Percentiles rank a stretch among this genome's conserved stretches.
Evolutionary conservation across 192 early-diverging fungal genomes (phyloP).

Genomic region (Mortierella claussenii): DNA sequence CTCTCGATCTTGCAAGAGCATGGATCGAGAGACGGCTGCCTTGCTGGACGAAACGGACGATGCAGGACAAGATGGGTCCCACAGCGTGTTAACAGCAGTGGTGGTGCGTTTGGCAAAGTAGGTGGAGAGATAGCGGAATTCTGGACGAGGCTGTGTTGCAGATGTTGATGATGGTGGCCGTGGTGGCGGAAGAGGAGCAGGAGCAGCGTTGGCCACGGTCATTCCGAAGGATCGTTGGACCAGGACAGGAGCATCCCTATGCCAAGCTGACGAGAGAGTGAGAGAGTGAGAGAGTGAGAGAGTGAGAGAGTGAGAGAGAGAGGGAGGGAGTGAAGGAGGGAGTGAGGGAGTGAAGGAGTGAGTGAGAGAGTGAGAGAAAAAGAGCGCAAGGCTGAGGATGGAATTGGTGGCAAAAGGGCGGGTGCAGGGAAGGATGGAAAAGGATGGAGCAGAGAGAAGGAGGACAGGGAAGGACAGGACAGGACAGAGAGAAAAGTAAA

Average conservation of each 20-base stretch:
- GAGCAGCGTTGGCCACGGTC: conserved; percentile 25
- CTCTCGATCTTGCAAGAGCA: conserved; percentile 74
- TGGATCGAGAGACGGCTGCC: conserved; percentile 8
- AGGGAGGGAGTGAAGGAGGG: background rate
- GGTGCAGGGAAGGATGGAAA: too few species aligned
- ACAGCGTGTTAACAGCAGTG: background rate
- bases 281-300: conserved; percentile 2
- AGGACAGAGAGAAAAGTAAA: background rate
- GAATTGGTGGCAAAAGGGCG: too few species aligned
- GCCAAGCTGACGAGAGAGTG: too few species aligned
- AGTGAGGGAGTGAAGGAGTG: background rate
- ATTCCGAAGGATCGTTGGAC: conserved; percentile 10
- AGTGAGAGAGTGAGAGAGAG: background rate
- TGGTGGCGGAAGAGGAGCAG: too few species aligned
- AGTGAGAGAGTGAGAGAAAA: background rate
- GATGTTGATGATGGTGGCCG: background rate
- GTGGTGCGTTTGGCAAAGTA: conserved; percentile 2
- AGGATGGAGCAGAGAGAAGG: too few species aligned
- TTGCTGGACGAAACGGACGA: background rate
- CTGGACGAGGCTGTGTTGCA: background rate
- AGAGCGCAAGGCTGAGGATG: background rate
- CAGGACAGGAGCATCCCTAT: conserved; percentile 10
- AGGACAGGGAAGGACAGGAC: too few species aligned
- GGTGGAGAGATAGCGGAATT: conserved; percentile 30
- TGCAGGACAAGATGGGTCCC: background rate